Evolutionary conservation across 768 basidiomycete genomes (phyloP).

Genomic region (Mrakia blollopis): DNA sequence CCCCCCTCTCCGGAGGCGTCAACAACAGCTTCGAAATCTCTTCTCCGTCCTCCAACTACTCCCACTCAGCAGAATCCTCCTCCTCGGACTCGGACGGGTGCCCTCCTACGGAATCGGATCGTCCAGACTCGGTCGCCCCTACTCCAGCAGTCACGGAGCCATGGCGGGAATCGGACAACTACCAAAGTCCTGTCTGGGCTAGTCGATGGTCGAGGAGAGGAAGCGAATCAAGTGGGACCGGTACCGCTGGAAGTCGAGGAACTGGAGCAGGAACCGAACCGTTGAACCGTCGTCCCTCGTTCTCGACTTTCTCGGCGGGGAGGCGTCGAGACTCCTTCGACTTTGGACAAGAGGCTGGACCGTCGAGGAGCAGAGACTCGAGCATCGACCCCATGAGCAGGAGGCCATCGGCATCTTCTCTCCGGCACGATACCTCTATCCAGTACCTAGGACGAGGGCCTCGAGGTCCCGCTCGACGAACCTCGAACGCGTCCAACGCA

Average conservation of each 20-base stretch:
- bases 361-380: background rate
- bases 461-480: too few relatives aligned
- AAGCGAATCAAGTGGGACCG: background rate
- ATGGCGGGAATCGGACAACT: slow-evolving; percentile 15
- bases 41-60: slow-evolving; percentile 19
- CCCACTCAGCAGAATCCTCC: background rate
- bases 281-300: background rate
- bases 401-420: background rate
- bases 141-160: background rate
- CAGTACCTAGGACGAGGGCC: too few relatives aligned
- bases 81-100: slow-evolving; percentile 3
- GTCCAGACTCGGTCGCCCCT: background rate
- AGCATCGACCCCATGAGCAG: background rate
- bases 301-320: background rate
- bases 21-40: background rate
- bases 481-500: background rate
- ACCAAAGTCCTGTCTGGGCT: slow-evolving; percentile 17
- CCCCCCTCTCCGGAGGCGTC: slow-evolving; percentile 4
- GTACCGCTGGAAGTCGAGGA: background rate
- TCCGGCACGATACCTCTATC: background rate
- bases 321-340: background rate
- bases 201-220: slow-evolving; percentile 18
- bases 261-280: background rate
- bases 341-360: background rate
- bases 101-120: slow-evolving; percentile 2